Percentiles rank a stretch among this genome's conserved stretches.
phyloP scores from a whole-genome alignment of 1,284 basidiomycete species.

The Naganishia cerealis region DNA sequence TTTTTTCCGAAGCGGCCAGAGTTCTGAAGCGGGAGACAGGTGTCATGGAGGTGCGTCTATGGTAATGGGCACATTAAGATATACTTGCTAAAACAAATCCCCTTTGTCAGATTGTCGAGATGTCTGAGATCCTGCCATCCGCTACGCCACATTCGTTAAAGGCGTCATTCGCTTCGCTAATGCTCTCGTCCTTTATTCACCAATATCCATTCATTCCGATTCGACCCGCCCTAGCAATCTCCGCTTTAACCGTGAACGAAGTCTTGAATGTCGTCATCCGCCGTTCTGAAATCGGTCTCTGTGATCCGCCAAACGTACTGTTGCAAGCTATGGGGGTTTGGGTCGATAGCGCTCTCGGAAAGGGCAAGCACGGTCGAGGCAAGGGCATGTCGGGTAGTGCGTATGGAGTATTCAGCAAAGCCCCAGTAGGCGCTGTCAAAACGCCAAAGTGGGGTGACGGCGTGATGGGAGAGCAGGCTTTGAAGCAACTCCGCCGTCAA shows the following conservation, averaged over 20 bases:
- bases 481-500: neutral
- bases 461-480: conserved; percentile 17
- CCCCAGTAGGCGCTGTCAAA: neutral
- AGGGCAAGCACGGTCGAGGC: conserved; percentile 30
- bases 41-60: conserved; percentile 46
- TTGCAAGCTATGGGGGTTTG: conserved; percentile 29
- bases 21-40: conserved; percentile 49
- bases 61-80: neutral
- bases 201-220: conserved; percentile 43
- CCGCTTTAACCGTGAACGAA: conserved; percentile 30
- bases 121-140: conserved; percentile 42
- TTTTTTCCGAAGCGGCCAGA: conserved; percentile 50
- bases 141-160: conserved; percentile 37
- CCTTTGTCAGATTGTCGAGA: conserved; percentile 47
- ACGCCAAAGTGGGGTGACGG: conserved; percentile 16
- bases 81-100: neutral
- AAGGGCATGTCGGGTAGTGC: conserved; percentile 22
- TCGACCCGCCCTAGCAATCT: conserved; percentile 36
- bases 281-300: neutral
- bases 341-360: conserved; percentile 33
- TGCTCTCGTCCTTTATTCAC: conserved; percentile 46
- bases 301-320: conserved; percentile 15
- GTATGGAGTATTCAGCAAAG: conserved; percentile 1
- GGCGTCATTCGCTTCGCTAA: conserved; percentile 43
- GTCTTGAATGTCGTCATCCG: conserved; percentile 34